Evolutionary conservation across 208 protist genomes (phyloP).

Genomic region (Trichomonas vaginalis): DNA sequence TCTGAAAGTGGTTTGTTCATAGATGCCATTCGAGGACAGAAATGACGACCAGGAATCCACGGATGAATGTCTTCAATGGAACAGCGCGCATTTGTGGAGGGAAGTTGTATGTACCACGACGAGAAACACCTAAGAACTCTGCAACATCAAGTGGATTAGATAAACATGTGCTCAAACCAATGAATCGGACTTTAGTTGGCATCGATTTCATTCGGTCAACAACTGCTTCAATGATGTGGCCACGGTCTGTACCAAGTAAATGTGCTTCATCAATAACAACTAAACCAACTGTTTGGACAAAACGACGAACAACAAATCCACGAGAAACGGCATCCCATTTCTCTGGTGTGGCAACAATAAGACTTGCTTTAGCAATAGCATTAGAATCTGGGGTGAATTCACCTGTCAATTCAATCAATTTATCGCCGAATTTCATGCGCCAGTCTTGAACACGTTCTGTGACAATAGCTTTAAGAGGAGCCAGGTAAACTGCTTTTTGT

Average conservation of each 20-base stretch:
- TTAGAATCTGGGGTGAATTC: constrained; percentile 34
- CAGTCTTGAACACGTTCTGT: constrained; percentile 93
- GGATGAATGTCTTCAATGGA: constrained; percentile 41
- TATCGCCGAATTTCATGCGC: constrained; percentile 57
- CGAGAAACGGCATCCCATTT: constrained; percentile 98
- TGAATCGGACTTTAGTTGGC: constrained; percentile 69
- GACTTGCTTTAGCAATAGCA: constrained; percentile 52
- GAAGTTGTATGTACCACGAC: constrained; percentile 51
- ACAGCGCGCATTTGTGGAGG: constrained; percentile 32
- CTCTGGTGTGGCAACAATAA: constrained; percentile 95
- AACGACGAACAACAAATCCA: constrained; percentile 69
- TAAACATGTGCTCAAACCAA: constrained; percentile 94
- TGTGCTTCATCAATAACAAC: constrained; percentile 97
- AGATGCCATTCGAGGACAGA: constrained; percentile 91
- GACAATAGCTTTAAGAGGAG: constrained; percentile 94
- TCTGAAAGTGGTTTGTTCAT: constrained; percentile 98
- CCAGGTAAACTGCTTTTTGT: constrained; percentile 79
- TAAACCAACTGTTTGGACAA: constrained; percentile 64
- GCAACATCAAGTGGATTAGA: constrained; percentile 90
- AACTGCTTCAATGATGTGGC: constrained; percentile 90
- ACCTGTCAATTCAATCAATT: constrained; percentile 89
- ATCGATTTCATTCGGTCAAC: constrained; percentile 94
- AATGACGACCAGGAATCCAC: constrained; percentile 80
- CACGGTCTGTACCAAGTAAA: constrained; percentile 90
- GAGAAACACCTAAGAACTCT: constrained; percentile 85